Base-by-base conservation (phyloP, 345 rosid genomes). In the Arabidopsis arenosa region DNA sequence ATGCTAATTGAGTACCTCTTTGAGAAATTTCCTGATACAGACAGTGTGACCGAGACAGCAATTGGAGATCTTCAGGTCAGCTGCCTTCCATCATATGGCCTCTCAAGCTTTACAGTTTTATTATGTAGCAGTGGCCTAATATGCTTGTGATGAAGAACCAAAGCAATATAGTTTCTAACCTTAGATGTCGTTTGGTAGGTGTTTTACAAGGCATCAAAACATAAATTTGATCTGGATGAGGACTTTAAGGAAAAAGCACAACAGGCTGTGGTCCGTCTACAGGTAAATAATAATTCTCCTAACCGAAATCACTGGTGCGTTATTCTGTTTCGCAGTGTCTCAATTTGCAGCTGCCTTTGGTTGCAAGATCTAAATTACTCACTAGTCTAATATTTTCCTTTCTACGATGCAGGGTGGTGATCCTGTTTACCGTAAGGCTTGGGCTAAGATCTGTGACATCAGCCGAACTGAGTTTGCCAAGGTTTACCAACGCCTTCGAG, bases 1-100 rank as follows among this genome's bases (percentile, higher is more conserved):
- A 95, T 95, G 99, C 77, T 92, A 83, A 92, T 95, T 75, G 99
- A 92, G 76, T 88, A 78, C 78, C 93, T 95, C 63, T 95, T 95
- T 67, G 97, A 92, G 57, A 83, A 81, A 80, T 88, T 86, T 60
- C 91, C 97, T 6, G 86, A 88, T 75, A 63, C 79, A 51, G 96
- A 92, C 63, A 87, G 82, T 62, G 88, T 82, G 41, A 88, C 80
- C 59, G 97, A 89, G 80, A 65, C 83, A 59, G 94, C 96, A 15
- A 92, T 95, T 75, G 97, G 92, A 79, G 97, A 95, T 82, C 86
- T 94, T 60, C 97, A 94, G 93, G 98, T 94, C 76, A 83, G 81
- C 53, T 21, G 60, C 62, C 15, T 55, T 37, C 65, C 45, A 32
- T 65, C 15, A 48, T 72, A 69, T 76, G 63, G 47, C 61, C 36